phyloP scores from a whole-genome alignment of 1,139 yeast species.

The Zygosaccharomyces sapae region DNA sequence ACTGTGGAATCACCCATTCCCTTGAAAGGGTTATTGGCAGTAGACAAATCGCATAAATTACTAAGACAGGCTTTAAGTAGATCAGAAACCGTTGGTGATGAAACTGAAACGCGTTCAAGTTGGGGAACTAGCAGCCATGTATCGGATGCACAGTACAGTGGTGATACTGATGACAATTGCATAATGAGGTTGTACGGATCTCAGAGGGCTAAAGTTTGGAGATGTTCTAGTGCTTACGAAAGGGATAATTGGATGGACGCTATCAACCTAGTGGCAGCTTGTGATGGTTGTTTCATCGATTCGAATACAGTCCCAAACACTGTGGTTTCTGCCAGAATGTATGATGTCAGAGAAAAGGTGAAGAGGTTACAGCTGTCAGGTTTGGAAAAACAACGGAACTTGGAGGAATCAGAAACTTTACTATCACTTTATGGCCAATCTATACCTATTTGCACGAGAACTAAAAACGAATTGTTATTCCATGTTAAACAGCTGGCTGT shows the following conservation, averaged over 20 bases:
- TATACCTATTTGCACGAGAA: slow-evolving; percentile 51
- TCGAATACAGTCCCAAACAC: slow-evolving; percentile 27
- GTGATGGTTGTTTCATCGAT: slow-evolving; percentile 41
- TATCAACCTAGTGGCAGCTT: slow-evolving; percentile 53
- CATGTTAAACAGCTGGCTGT: slow-evolving; percentile 47
- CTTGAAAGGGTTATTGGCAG: slow-evolving; percentile 27
- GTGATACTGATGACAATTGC: slow-evolving; percentile 7
- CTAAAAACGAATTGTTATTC: slow-evolving; percentile 45
- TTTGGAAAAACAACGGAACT: slow-evolving; percentile 35
- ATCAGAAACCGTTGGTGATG: slow-evolving; percentile 11
- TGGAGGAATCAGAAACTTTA: slow-evolving; percentile 39
- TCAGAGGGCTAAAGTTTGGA: slow-evolving; percentile 34
- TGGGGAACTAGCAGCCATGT: neutral
- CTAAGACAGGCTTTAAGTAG: slow-evolving; percentile 7
- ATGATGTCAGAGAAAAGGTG: slow-evolving; percentile 31
- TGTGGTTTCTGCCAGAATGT: slow-evolving; percentile 28
- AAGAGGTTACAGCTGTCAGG: slow-evolving; percentile 37
- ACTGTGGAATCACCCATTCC: slow-evolving; percentile 15
- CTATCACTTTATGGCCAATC: slow-evolving; percentile 42
- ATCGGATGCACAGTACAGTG: neutral
- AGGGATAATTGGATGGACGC: slow-evolving; percentile 52
- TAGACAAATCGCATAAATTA: slow-evolving; percentile 13
- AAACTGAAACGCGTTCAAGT: slow-evolving; percentile 3
- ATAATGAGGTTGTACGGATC: slow-evolving; percentile 32
- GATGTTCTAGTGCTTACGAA: slow-evolving; percentile 37